Percentiles rank a stretch among this genome's conserved stretches.
Evolutionary conservation across 2,329 filamentous ascomycete genomes (phyloP).

Genomic region (Rugonectria rugulosa): DNA sequence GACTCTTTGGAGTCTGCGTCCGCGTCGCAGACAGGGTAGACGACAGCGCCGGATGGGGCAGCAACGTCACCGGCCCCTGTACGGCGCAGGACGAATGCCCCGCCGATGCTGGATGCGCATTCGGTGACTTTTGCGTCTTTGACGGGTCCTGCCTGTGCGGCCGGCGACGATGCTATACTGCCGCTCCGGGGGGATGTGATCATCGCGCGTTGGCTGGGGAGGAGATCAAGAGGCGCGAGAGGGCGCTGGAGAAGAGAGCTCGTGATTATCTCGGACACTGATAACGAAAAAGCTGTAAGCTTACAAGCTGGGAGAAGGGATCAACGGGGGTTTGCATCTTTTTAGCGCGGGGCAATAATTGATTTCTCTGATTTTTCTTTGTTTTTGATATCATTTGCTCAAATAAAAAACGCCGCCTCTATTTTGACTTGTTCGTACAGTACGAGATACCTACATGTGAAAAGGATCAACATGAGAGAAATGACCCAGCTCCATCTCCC

Average conservation of each 20-base stretch:
- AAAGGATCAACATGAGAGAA: not conserved
- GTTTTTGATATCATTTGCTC: too few species aligned
- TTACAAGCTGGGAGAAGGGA: too few species aligned
- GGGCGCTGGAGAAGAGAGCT: slow-evolving; percentile 1
- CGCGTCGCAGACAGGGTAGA: slow-evolving; percentile 15
- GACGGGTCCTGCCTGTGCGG: slow-evolving; percentile 29
- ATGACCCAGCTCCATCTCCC: not conserved
- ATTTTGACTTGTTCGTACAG: slow-evolving; percentile 1
- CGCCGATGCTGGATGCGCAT: slow-evolving; percentile 16
- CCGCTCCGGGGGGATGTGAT: slow-evolving; percentile 20
- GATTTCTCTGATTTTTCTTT: too few species aligned
- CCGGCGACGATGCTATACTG: slow-evolving; percentile 26
- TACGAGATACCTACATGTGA: not conserved
- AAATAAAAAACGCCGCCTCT: slow-evolving; percentile 1
- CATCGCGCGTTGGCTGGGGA: slow-evolving; percentile 15
- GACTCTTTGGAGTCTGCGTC: slow-evolving; percentile 21
- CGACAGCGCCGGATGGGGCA: slow-evolving; percentile 2
- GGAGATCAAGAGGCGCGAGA: slow-evolving; percentile 3
- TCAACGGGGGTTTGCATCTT: too few species aligned
- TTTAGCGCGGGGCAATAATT: too few species aligned
- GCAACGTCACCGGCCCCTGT: slow-evolving; percentile 25
- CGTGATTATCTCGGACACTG: not conserved
- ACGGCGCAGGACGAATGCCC: slow-evolving; percentile 25
- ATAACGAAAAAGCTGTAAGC: too few species aligned
- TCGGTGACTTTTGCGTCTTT: slow-evolving; percentile 24